Evolutionary conservation across 1,284 basidiomycete species (phyloP), one percentile per base, ranked within the genome.

Genomic region (Ganoderma lucidum): DNA sequence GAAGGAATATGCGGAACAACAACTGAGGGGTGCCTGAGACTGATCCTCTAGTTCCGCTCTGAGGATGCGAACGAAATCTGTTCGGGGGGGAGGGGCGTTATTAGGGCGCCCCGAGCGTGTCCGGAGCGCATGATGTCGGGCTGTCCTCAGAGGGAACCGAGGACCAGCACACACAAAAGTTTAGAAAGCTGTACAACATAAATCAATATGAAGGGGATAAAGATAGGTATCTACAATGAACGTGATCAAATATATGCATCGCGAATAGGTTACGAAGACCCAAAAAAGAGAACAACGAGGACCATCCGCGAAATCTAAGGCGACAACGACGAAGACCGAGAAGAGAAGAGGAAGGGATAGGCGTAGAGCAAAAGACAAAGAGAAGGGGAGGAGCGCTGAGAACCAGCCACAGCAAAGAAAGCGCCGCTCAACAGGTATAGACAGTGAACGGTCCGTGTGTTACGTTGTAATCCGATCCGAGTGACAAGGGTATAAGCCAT

Each of bases 331-430:
- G 2, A 56, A 35, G 53, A 35, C 32, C 14, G 15, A 14, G 17
- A 30, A 17, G n/a, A 39, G n/a, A 17, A n/a, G 39, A 28, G 5
- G 5, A 61, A 30, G 23, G 14, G 19, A n/a, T 4, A 42, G 39
- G 10, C 10, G 19, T 30, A 44, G 44, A 19, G 23, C 15, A 41
- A 42, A 42, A 41, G n/a, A 61, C 39, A 61, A 61, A 19, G 58
- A 6, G 23, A 14, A n/a, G 6, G 17, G 17, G 32, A 35, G 32
- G 8, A 39, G 56, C 56, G 35, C 56, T n/a, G 35, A 59, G 56
- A 59, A 39, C 35, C 56, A 39, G 56, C 56, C 56, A 59, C 56
- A 59, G 56, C 56, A 59, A 59, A 32, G 35, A 12, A 41, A 61
- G 37, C 39, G 28, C 59, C 39, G 23, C n/a, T 61, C 19, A 30